Base-by-base conservation (phyloP, 1,284 basidiomycete genomes). In the Rhodofomes roseus region DNA sequence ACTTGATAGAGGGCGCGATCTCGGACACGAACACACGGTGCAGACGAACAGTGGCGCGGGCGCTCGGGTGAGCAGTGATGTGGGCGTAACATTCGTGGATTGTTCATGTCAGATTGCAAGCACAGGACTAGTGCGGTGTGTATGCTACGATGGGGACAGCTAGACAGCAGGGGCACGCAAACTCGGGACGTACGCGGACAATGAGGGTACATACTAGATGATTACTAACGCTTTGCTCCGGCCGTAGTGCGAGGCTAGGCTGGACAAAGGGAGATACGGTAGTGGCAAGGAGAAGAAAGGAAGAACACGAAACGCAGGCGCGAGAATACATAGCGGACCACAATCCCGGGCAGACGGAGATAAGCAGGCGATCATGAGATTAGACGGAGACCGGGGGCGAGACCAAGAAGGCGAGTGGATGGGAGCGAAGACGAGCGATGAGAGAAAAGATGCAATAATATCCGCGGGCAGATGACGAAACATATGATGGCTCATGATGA, bases 171-270 rank as follows among this genome's bases (percentile, higher is more conserved):
- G 16, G 46, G 46, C 46, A 48, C 46, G 46, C 8, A 27, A 25
- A 48, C 46, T 48, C 46, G 27, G 23, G 46, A 48, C 46, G 46
- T 48, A 48, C 22, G 46, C 46, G 22, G 11, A 34, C 31, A 11
- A 34, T 34, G 5, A 34, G 31, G 31, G 25, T 48, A 56, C 54
- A 59, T 54, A 59, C 58, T 59, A 59, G 58, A n/a, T 54, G 39
- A 59, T 59, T 59, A 59, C 54, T 55, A 58, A 53, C 20, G 43
- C 57, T 56, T 55, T 55, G 58, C 54, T 59, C 58, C 58, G 58
- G 54, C 58, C 58, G 54, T 27, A n/a, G 52, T n/a, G 23, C 37
- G 53, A 50, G 16, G 46, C 54, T 36, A 39, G 36, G 52, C 53
- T 27, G 16, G 58, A 44, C 54, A 55, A 46, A 44, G 54, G 43